phyloP scores from a whole-genome alignment of 2,329 filamentous ascomycete genomes.

The Neonectria punicea region DNA sequence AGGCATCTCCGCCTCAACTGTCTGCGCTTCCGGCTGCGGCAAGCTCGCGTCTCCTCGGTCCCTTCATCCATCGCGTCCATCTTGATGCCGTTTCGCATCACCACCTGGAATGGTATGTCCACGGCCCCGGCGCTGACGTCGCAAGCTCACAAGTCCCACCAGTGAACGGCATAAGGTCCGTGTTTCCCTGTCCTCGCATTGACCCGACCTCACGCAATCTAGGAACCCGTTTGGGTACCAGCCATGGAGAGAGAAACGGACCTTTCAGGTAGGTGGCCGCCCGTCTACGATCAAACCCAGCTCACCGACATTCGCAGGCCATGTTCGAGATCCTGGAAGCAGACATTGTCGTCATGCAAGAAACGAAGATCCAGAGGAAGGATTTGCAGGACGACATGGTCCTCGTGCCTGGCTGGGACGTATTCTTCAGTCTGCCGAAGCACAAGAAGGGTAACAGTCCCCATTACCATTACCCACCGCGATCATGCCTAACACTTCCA shows the following conservation, averaged over 20 bases:
- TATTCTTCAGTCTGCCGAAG: slow-evolving; percentile 91
- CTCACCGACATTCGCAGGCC: slow-evolving; percentile 57
- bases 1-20: neutral
- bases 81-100: slow-evolving; percentile 81
- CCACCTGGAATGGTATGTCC: slow-evolving; percentile 82
- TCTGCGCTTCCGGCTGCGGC: neutral
- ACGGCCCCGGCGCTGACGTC: neutral
- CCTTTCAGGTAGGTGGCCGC: slow-evolving; percentile 67
- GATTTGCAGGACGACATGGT: slow-evolving; percentile 97
- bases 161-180: slow-evolving; percentile 86
- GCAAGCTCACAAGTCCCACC: slow-evolving; percentile 20
- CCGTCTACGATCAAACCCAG: neutral
- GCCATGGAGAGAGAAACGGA: slow-evolving; percentile 79
- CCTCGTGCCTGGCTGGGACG: slow-evolving; percentile 92
- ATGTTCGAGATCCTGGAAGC: slow-evolving; percentile 96
- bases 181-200: slow-evolving; percentile 13
- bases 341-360: slow-evolving; percentile 95
- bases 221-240: slow-evolving; percentile 88
- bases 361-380: slow-evolving; percentile 95
- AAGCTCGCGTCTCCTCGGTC: neutral
- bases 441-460: slow-evolving; percentile 83
- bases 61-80: neutral
- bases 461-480: neutral
- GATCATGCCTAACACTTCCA: slow-evolving; percentile 3
- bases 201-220: neutral